Evolutionary conservation across 805 yeast species (phyloP), one percentile per base, ranked within the genome.

Genomic region (Monosporozyma aerobia): DNA sequence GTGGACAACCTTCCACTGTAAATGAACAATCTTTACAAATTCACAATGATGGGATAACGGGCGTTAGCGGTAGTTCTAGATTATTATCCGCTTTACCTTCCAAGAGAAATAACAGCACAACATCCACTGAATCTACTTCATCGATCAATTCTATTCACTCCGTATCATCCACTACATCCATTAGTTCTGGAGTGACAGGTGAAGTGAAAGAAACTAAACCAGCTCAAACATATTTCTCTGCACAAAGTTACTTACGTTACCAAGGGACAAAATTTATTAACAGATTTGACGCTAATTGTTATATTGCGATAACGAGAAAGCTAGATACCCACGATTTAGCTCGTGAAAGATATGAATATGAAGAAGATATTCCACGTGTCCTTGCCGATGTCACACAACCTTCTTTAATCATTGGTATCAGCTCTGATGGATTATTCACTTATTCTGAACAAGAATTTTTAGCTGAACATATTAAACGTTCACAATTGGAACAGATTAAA

Each of bases 231-330:
- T 87, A 80, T 65, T 94, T 94, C 71, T 87, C 98, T 0, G 99
- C 99, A 2, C 99, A 94, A 70, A 86, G 92, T 54, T 94, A 94
- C 68, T 73, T 94, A 57, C 78, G 99, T 54, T 94, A 94, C 69
- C 99, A 94, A 68, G 98, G 96, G 13, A 81, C 83, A 51, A 94
- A 94, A 68, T 94, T 94, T 66, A 82, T 90, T 47, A 76, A 80
- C 44, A 75, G 99, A 61, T 94, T 92, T 62, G 99, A 94, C 69
- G 97, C 99, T 27, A 94, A 94, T 66, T 94, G 98, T 71, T 94
- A 94, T 69, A 90, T 94, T 51, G 81, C 97, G 27, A 88, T 94
- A 53, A 87, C 97, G 0, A 77, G 98, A 63, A 94, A 94, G 68
- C 72, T 94, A 35, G 99, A 94, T 62, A 90, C 99, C 0, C 98